These are phyloP conservation scores for Zoysia pacifica DNA, from an alignment of 176 grass and related monocot genomes.

Conservation along the genomic window DNA sequence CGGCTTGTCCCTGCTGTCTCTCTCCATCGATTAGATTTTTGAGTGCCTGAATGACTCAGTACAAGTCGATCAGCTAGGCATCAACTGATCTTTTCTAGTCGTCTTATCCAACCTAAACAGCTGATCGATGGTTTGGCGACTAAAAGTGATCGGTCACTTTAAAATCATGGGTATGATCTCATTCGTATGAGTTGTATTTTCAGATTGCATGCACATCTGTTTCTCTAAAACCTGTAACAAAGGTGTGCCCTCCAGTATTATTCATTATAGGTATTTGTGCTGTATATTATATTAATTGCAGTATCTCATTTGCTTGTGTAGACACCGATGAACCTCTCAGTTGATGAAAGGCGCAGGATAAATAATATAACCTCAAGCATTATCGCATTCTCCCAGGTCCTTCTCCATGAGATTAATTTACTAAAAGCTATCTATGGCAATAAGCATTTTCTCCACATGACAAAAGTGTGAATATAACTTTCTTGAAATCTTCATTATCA, in stretches of 20 bases:
- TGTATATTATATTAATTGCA: background rate
- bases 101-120: too few species aligned
- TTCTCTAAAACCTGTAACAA: background rate
- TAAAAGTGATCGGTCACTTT: too few species aligned
- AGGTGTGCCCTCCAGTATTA: slow-evolving; percentile 20
- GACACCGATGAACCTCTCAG: slow-evolving; percentile 56
- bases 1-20: too few species aligned
- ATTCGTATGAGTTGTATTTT: slow-evolving; percentile 7
- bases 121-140: too few species aligned
- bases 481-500: background rate
- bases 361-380: slow-evolving; percentile 82
- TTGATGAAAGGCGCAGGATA: slow-evolving; percentile 84
- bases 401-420: background rate
- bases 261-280: background rate
- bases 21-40: too few species aligned
- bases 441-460: background rate
- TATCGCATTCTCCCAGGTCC: slow-evolving; percentile 67
- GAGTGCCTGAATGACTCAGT: too few species aligned
- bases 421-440: background rate
- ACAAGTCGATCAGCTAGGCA: too few species aligned
- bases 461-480: background rate
- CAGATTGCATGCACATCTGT: background rate
- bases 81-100: too few species aligned
- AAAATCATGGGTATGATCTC: background rate
- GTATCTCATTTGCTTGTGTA: slow-evolving; percentile 51